Evolutionary conservation across 805 yeast species (phyloP).

Genomic region (Spathaspora gorwiae): DNA sequence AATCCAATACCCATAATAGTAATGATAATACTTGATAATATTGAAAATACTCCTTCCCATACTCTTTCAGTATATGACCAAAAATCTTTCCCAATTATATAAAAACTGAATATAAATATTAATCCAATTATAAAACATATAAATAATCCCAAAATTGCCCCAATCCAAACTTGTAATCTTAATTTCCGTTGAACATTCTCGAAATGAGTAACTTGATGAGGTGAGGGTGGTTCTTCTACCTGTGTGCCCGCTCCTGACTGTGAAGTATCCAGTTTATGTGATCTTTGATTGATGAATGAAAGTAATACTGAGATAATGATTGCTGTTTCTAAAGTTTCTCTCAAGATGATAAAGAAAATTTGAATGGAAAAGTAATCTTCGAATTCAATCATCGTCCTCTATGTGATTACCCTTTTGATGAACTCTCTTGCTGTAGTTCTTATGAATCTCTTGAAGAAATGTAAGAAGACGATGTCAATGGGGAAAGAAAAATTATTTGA

Average conservation of each 20-base stretch:
- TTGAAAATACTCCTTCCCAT: slow-evolving; percentile 83
- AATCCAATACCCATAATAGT: slow-evolving; percentile 85
- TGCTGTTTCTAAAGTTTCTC: slow-evolving; percentile 72
- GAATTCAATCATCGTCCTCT: slow-evolving; percentile 11
- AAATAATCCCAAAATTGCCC: slow-evolving; percentile 67
- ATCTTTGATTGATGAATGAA: slow-evolving; percentile 65
- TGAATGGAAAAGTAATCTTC: slow-evolving; percentile 62
- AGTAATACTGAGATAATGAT: slow-evolving; percentile 69
- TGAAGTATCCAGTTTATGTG: slow-evolving; percentile 5
- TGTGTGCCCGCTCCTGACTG: too few species aligned
- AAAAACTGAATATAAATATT: slow-evolving; percentile 63
- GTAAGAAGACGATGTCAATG: too few species aligned
- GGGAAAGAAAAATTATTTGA: too few species aligned
- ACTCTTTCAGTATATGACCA: slow-evolving; percentile 86
- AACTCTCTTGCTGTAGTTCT: too few species aligned
- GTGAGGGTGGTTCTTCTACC: not conserved
- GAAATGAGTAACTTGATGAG: slow-evolving; percentile 1
- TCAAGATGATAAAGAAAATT: slow-evolving; percentile 66
- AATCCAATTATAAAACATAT: slow-evolving; percentile 73
- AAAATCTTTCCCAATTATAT: slow-evolving; percentile 72
- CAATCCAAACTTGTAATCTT: slow-evolving; percentile 73
- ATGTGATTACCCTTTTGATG: too few species aligned
- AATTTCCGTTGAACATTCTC: slow-evolving; percentile 21
- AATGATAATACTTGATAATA: slow-evolving; percentile 72
- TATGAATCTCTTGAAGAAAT: too few species aligned